A percentile compares a stretch with the other conserved stretches of the same genome.
These are phyloP conservation scores for Venturia asperata DNA, from an alignment of 2,329 filamentous ascomycete genomes.

Conservation along the genomic window DNA sequence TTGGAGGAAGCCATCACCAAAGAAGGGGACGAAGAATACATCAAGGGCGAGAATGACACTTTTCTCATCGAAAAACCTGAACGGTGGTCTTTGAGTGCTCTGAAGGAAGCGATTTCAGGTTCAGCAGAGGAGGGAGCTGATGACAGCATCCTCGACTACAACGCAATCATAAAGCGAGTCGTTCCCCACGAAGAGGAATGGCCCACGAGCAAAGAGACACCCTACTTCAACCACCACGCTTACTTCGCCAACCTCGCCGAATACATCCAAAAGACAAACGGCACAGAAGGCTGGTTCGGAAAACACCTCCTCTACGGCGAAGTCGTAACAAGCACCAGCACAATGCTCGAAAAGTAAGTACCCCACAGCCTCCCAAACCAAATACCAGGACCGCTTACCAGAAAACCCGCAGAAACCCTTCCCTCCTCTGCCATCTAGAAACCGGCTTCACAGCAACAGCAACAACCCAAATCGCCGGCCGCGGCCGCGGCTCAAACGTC, in stretches of 20 bases:
- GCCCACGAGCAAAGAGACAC: constrained; percentile 66
- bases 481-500: constrained; percentile 84
- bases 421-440: constrained; percentile 67
- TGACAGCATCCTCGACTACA: constrained; percentile 66
- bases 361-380: background rate
- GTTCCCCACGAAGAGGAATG: constrained; percentile 61
- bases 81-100: constrained; percentile 24
- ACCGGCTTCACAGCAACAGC: constrained; percentile 83
- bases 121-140: constrained; percentile 20
- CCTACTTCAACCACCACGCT: constrained; percentile 75
- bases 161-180: constrained; percentile 63
- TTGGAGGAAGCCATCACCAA: constrained; percentile 60
- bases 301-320: constrained; percentile 77
- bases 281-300: constrained; percentile 59
- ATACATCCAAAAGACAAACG: constrained; percentile 50
- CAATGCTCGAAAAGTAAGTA: constrained; percentile 74
- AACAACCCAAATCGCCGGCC: constrained; percentile 78
- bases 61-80: constrained; percentile 68
- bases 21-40: constrained; percentile 59
- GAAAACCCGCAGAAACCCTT: constrained; percentile 55
- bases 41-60: constrained; percentile 74
- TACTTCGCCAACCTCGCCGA: constrained; percentile 66
- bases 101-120: constrained; percentile 26
- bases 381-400: constrained; percentile 14
- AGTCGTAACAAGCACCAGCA: constrained; percentile 90